phyloP scores from a whole-genome alignment of 1,284 basidiomycete genomes.

The Spongiforma sp. region DNA sequence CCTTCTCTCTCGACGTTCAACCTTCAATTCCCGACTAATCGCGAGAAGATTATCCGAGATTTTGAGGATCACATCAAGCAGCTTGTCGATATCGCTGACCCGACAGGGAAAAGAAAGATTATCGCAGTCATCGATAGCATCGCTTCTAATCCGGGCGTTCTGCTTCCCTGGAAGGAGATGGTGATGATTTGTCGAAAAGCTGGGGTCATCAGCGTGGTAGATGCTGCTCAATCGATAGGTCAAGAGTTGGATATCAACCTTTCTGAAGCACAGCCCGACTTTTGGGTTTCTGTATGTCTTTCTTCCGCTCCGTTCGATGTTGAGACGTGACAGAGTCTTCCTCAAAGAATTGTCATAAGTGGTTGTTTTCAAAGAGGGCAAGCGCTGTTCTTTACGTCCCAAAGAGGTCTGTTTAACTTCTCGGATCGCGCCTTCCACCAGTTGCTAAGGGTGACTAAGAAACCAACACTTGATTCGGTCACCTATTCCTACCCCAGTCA shows the following conservation, averaged over 20 bases:
- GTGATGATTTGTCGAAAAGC: constrained; percentile 72
- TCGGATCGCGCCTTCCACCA: neutral
- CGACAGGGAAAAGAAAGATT: constrained; percentile 50
- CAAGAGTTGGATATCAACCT: constrained; percentile 68
- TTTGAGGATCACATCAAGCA: constrained; percentile 54
- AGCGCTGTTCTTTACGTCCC: constrained; percentile 82
- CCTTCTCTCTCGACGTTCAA: constrained; percentile 56
- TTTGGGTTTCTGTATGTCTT: constrained; percentile 73
- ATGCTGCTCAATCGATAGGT: constrained; percentile 87
- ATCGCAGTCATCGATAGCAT: constrained; percentile 83
- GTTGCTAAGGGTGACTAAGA: constrained; percentile 10
- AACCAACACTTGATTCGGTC: constrained; percentile 82
- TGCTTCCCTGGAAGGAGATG: constrained; percentile 83
- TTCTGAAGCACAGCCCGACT: constrained; percentile 67
- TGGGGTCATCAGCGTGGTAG: constrained; percentile 73
- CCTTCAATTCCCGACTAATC: constrained; percentile 69
- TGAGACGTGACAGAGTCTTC: neutral
- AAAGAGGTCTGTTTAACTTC: constrained; percentile 53
- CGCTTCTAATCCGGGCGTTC: constrained; percentile 70
- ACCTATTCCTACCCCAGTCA: constrained; percentile 73
- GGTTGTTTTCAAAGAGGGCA: constrained; percentile 77
- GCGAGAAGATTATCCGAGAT: constrained; percentile 57
- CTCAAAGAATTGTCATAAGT: constrained; percentile 81
- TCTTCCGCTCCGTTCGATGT: neutral
- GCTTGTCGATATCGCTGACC: constrained; percentile 10